Evolutionary conservation across 306 rosid genomes (phyloP).

Genomic region (Quercus cerris): DNA sequence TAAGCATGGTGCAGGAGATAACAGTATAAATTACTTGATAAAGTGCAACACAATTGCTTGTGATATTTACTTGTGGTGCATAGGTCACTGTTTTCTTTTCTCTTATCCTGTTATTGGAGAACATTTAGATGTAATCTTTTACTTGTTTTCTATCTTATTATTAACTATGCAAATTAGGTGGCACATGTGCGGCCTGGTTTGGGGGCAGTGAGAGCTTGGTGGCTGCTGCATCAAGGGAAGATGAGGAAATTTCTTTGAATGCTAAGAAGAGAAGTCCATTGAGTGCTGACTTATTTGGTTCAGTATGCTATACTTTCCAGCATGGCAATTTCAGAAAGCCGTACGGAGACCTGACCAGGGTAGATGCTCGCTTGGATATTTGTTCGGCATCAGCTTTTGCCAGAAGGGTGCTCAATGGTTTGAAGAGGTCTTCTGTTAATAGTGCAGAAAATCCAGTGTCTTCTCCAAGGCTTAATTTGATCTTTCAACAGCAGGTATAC

Average conservation of each 20-base stretch:
- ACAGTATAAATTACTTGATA: too few species aligned
- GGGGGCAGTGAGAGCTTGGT: constrained; percentile 23
- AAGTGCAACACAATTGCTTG: too few species aligned
- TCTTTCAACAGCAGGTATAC: constrained; percentile 87
- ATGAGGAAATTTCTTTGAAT: not conserved
- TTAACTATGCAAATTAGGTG: constrained; percentile 32
- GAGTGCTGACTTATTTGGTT: constrained; percentile 66
- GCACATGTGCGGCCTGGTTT: constrained; percentile 44
- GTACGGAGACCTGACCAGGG: constrained; percentile 65
- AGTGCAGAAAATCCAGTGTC: constrained; percentile 40
- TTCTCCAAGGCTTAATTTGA: constrained; percentile 71
- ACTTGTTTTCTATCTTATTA: constrained; percentile 6
- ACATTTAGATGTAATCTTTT: not conserved
- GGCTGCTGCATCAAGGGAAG: constrained; percentile 20
- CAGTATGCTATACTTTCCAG: constrained; percentile 72
- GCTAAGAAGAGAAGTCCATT: constrained; percentile 38
- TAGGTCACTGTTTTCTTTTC: too few species aligned
- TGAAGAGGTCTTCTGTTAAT: constrained; percentile 38
- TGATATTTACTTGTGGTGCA: too few species aligned
- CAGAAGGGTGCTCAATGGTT: constrained; percentile 52
- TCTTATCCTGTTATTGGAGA: not conserved
- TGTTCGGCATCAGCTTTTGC: constrained; percentile 67
- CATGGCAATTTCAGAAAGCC: constrained; percentile 59
- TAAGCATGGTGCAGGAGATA: too few species aligned
- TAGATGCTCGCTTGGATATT: constrained; percentile 79